Conservation (phyloP, 768 basidiomycete genomes). For the Mycena alexandri region DNA sequence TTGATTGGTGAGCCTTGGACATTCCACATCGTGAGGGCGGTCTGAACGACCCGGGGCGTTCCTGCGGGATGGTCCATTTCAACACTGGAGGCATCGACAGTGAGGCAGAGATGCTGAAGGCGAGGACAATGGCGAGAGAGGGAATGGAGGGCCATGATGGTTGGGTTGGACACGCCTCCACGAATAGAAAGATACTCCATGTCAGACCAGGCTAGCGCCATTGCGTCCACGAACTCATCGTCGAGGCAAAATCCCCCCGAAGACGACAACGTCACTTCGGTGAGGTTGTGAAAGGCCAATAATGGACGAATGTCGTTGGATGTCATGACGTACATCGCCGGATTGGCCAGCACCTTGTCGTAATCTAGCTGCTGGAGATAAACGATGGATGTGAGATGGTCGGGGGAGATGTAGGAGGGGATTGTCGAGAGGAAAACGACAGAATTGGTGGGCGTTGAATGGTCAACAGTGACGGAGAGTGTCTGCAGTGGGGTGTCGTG, state of each 20-base stretch:
- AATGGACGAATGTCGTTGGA: too few species aligned
- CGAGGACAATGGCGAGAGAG: slow-evolving; percentile 16
- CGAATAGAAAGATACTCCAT: background rate
- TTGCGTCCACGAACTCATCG: slow-evolving; percentile 6
- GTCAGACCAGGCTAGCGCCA: slow-evolving; percentile 4
- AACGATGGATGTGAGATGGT: too few species aligned
- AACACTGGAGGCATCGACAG: slow-evolving; percentile 7
- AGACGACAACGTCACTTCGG: background rate
- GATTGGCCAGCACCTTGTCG: too few species aligned
- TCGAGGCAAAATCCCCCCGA: background rate
- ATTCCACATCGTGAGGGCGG: background rate
- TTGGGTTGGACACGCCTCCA: background rate
- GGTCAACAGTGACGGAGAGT: background rate
- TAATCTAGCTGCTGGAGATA: too few species aligned
- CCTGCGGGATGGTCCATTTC: background rate
- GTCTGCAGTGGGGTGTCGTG: background rate
- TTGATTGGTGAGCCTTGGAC: background rate
- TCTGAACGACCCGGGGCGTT: slow-evolving; percentile 2
- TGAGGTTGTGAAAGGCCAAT: too few species aligned
- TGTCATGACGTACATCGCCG: too few species aligned
- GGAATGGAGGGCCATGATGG: slow-evolving; percentile 14
- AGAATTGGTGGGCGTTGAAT: background rate
- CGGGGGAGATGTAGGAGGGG: too few species aligned
- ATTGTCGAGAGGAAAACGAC: background rate
- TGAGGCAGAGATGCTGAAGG: background rate